These are phyloP conservation scores for Metarhizium sp. DNA, from an alignment of 2,329 filamentous ascomycete species.

Conservation along the genomic window DNA sequence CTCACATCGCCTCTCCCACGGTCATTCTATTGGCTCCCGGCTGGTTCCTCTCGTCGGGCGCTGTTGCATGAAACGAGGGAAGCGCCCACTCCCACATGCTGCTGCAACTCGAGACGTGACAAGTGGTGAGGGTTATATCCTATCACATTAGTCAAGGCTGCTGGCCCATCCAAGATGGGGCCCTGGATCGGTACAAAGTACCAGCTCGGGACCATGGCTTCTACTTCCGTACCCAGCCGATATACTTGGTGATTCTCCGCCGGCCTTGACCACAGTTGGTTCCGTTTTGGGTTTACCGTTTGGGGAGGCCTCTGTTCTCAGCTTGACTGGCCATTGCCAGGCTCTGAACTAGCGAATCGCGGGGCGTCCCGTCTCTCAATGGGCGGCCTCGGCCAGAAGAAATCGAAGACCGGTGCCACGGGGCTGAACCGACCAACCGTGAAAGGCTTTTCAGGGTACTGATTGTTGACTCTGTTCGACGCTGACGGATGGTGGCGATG, in stretches of 20 bases:
- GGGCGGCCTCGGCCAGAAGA: background rate
- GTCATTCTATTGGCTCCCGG: background rate
- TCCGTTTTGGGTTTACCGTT: constrained; percentile 4
- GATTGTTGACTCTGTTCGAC: too few relatives aligned
- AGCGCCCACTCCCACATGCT: constrained; percentile 1
- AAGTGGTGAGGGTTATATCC: constrained; percentile 8
- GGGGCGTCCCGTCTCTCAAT: constrained; percentile 1
- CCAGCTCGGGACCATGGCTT: background rate
- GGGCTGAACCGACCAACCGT: background rate
- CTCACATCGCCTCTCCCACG: background rate
- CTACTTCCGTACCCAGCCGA: background rate
- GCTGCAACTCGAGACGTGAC: constrained; percentile 5
- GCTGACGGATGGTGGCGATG: too few relatives aligned
- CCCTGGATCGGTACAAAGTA: too few relatives aligned
- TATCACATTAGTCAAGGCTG: constrained; percentile 1
- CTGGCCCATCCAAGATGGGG: too few relatives aligned
- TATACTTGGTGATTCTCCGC: background rate
- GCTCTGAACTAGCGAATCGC: background rate
- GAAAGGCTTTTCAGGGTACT: too few relatives aligned
- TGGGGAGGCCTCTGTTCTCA: constrained; percentile 3
- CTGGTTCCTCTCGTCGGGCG: background rate
- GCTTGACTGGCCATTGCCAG: background rate
- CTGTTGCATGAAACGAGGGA: constrained; percentile 1
- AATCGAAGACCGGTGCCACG: background rate
- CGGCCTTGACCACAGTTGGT: background rate